Evolutionary conservation across 148 eudicot species (phyloP).

Genomic region (Drosera capensis): DNA sequence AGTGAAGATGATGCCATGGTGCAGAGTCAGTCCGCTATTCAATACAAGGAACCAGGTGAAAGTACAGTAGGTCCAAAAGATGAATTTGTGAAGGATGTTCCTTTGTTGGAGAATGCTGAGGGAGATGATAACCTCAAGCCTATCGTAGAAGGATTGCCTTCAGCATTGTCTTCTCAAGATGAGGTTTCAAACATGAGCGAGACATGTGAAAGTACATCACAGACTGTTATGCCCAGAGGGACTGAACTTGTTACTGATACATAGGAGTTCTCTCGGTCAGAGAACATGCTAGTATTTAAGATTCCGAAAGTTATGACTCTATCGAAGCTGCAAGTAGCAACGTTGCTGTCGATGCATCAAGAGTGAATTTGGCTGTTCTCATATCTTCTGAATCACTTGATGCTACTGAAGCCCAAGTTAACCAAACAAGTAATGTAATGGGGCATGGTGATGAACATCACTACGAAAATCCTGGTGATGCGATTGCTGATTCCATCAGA

Average conservation of each 20-base stretch:
- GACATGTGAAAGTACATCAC: neutral
- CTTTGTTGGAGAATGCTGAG: constrained; percentile 7
- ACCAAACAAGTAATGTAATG: constrained; percentile 8
- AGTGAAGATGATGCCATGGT: constrained; percentile 4
- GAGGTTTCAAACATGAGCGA: constrained; percentile 3
- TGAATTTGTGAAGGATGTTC: neutral
- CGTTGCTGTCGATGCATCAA: constrained; percentile 5
- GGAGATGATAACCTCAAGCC: constrained; percentile 1
- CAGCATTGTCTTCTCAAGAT: constrained; percentile 4
- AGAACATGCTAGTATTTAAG: too few relatives aligned
- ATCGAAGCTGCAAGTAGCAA: constrained; percentile 8
- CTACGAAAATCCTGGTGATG: constrained; percentile 6
- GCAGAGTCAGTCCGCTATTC: constrained; percentile 3
- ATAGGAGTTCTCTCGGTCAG: too few relatives aligned
- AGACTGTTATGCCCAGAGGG: constrained; percentile 6
- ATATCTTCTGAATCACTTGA: constrained; percentile 6
- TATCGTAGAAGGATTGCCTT: constrained; percentile 8
- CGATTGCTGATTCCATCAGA: constrained; percentile 6
- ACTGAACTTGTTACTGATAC: constrained; percentile 6
- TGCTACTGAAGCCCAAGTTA: constrained; percentile 5
- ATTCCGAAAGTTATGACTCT: constrained; percentile 9
- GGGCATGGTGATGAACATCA: constrained; percentile 5
- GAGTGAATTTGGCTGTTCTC: constrained; percentile 1
- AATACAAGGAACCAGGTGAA: constrained; percentile 5
- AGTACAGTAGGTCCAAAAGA: constrained; percentile 3